Evolutionary conservation across 305 asterid genomes (phyloP), one percentile per base, ranked within the genome.

Genomic region (Ilex paraguariensis): DNA sequence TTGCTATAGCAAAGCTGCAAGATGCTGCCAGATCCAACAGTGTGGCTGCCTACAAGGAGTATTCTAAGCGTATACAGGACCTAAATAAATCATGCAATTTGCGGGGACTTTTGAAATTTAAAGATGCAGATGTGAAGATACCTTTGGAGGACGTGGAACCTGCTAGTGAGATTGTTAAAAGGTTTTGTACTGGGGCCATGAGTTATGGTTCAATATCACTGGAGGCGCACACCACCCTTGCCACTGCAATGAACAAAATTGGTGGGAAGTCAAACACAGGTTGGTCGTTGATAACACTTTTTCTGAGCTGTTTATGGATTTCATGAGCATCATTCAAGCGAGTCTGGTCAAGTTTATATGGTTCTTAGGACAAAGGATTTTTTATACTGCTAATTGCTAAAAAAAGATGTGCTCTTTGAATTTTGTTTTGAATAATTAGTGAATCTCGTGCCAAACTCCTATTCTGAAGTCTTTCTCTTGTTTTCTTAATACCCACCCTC

Each of bases 181-280:
- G 90, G 4, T 94, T 94, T 73, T 82, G 90, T 71, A 94, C 99
- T 53, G 99, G 99, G 54, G 99, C 98, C 51, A 94, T 94, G 98
- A 91, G 99, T 75, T 94, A 94, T 66, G 99, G 99, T 52, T 94
- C 99, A 54, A 91, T 94, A 70, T 94, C 99, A 33, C 71, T 94
- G 79, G 99, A 94, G 80, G 91, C 99, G 40, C 99, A 94, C 68
- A 31, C 95, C 49, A 88, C 99, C 65, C 95, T 94, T 73, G 99
- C 98, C 50, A 72, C 81, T 49, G 99, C 99, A 13, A 94, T 94
- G 99, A 91, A 94, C 80, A 84, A 70, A 64, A 79, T 94, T 57
- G 99, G 99, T 60, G 99, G 98, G 7, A 94, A 86, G 82, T 91
- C 99, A 2, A 94, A 94, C 64, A 90, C 99, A 66, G 99, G 99